Percentiles rank a stretch among this genome's conserved stretches.
These are phyloP conservation scores for Fraxinus platypoda DNA, from an alignment of 305 asterid species.

Conservation along the genomic window DNA sequence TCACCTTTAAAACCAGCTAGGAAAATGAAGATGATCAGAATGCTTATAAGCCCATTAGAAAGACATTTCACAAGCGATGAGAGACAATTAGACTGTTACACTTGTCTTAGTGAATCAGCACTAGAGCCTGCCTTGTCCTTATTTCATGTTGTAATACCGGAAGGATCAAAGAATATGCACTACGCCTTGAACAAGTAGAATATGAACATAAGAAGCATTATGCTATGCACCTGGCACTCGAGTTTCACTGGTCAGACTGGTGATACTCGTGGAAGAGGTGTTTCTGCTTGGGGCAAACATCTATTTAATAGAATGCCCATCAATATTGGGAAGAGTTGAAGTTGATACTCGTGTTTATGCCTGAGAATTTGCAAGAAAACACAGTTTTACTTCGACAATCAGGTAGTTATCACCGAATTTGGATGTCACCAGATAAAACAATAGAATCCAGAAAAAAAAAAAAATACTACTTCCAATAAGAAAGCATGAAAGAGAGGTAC, in stretches of 20 bases:
- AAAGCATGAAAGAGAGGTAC: not conserved
- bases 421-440: not conserved
- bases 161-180: not conserved
- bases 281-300: not conserved
- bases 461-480: not conserved
- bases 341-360: not conserved
- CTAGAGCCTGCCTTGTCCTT: not conserved
- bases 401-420: not conserved
- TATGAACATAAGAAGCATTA: constrained; percentile 9
- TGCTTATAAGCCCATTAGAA: not conserved
- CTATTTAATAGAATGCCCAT: not conserved
- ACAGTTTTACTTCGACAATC: not conserved
- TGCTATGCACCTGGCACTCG: not conserved
- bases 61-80: not conserved
- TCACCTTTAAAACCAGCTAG: not conserved
- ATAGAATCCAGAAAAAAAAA: not conserved
- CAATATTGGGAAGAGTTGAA: not conserved
- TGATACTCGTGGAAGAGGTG: not conserved
- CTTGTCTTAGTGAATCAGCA: not conserved
- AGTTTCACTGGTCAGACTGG: constrained; percentile 4
- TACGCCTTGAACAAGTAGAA: not conserved
- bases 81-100: not conserved
- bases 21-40: not conserved
- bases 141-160: not conserved
- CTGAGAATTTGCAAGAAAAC: not conserved